Evolutionary conservation across 2,329 filamentous ascomycete genomes (phyloP).

Genomic region (Setomelanomma holmii): DNA sequence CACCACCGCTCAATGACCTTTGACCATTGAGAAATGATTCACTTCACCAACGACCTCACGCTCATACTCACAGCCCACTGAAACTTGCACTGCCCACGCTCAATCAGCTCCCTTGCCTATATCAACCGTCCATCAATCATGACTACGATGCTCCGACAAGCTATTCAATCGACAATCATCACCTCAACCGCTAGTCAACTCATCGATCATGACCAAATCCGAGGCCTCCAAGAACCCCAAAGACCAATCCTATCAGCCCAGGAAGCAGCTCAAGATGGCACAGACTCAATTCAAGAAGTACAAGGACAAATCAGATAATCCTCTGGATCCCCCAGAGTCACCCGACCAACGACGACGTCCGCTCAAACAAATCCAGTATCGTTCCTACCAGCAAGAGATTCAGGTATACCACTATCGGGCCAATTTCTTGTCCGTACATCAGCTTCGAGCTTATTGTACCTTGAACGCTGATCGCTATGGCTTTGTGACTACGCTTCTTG

Average conservation of each 20-base stretch:
- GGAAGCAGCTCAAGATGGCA: too few relatives aligned
- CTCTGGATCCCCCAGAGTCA: not conserved
- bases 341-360: not conserved
- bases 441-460: conserved; percentile 4
- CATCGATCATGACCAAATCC: not conserved
- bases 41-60: too few relatives aligned
- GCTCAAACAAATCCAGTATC: conserved; percentile 17
- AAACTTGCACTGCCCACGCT: too few relatives aligned
- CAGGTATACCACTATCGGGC: conserved; percentile 29
- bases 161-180: not conserved
- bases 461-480: conserved; percentile 8
- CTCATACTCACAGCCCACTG: too few relatives aligned
- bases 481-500: conserved; percentile 18
- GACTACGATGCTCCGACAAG: not conserved
- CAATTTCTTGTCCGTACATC: conserved; percentile 5
- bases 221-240: not conserved
- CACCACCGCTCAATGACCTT: too few relatives aligned
- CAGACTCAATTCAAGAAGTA: too few relatives aligned
- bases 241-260: too few relatives aligned
- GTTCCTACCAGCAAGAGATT: conserved; percentile 21
- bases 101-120: too few relatives aligned
- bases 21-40: too few relatives aligned
- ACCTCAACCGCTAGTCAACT: not conserved
- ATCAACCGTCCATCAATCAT: too few relatives aligned
- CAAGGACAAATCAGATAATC: not conserved